Evolutionary conservation across 345 rosid species (phyloP).

Genomic region (Melaleuca quinquenervia): DNA sequence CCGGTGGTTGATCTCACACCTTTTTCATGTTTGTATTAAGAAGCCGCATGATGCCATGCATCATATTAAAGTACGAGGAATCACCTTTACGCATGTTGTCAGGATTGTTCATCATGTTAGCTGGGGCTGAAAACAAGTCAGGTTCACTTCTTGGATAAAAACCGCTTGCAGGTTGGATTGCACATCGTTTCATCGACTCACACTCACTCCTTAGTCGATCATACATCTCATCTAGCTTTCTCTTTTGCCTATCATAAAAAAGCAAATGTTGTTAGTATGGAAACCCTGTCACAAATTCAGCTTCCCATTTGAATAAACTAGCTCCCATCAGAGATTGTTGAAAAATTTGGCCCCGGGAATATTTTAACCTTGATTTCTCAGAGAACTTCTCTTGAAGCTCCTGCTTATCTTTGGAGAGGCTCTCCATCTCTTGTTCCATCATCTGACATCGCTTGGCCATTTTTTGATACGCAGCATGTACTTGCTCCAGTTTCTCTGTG

Average conservation of each 20-base stretch:
- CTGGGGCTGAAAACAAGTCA: conserved; percentile 57
- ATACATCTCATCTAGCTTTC: conserved; percentile 97
- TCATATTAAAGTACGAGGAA: neutral
- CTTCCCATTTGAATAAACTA: neutral
- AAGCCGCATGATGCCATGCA: neutral
- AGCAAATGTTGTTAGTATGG: neutral
- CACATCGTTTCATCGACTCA: conserved; percentile 66
- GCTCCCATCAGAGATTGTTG: neutral
- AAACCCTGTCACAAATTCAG: neutral
- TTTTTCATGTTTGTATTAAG: neutral
- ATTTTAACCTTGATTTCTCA: conserved; percentile 72
- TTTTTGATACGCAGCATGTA: conserved; percentile 84
- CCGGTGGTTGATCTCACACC: neutral
- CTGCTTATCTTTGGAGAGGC: conserved; percentile 79
- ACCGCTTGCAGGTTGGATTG: conserved; percentile 65
- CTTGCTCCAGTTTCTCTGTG: conserved; percentile 85
- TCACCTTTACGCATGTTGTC: conserved; percentile 69
- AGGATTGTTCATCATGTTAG: conserved; percentile 53
- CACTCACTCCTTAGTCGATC: conserved; percentile 77
- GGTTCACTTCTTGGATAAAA: conserved; percentile 63
- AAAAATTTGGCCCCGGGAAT: neutral
- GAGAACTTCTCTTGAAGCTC: conserved; percentile 93
- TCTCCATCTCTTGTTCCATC: conserved; percentile 88
- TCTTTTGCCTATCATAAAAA: conserved; percentile 63
- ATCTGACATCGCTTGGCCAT: conserved; percentile 78